Evolutionary conservation across 2,329 filamentous ascomycete genomes (phyloP).

Genomic region (Penicillium sp.): DNA sequence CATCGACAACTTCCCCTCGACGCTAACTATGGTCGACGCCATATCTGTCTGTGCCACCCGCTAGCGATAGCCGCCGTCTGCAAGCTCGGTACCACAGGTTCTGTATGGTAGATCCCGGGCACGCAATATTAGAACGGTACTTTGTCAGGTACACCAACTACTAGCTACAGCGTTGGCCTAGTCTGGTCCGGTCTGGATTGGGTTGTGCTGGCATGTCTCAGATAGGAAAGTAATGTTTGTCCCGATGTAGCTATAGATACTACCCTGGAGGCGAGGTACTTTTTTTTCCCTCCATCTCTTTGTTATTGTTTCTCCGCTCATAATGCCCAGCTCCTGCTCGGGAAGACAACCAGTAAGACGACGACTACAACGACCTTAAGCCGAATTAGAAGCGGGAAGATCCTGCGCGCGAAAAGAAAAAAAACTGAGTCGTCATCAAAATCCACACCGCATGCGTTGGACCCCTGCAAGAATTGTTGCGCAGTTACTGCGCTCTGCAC

Average conservation of each 20-base stretch:
- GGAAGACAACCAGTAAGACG: background rate
- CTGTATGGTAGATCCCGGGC: background rate
- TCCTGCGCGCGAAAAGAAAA: background rate
- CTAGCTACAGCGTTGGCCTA: background rate
- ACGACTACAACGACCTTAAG: background rate
- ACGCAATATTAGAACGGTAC: constrained; percentile 2
- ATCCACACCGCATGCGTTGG: constrained; percentile 6
- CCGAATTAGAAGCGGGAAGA: background rate
- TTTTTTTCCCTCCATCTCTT: too few species aligned
- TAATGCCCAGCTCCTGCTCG: background rate
- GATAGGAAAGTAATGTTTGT: background rate
- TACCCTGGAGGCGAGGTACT: too few species aligned
- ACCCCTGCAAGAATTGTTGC: constrained; percentile 12
- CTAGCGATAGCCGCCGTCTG: constrained; percentile 25
- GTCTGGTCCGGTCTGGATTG: too few species aligned
- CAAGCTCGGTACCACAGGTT: constrained; percentile 5
- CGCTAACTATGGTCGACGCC: constrained; percentile 11
- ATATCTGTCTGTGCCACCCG: constrained; percentile 9
- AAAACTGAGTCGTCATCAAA: constrained; percentile 12
- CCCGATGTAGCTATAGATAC: too few species aligned
- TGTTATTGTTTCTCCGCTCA: too few species aligned
- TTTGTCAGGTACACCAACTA: background rate
- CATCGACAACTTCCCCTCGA: constrained; percentile 2
- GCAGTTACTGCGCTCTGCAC: constrained; percentile 12
- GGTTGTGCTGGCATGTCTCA: background rate